Evolutionary conservation across 805 yeast genomes (phyloP).

Genomic region (Priceomyces melissophilus): DNA sequence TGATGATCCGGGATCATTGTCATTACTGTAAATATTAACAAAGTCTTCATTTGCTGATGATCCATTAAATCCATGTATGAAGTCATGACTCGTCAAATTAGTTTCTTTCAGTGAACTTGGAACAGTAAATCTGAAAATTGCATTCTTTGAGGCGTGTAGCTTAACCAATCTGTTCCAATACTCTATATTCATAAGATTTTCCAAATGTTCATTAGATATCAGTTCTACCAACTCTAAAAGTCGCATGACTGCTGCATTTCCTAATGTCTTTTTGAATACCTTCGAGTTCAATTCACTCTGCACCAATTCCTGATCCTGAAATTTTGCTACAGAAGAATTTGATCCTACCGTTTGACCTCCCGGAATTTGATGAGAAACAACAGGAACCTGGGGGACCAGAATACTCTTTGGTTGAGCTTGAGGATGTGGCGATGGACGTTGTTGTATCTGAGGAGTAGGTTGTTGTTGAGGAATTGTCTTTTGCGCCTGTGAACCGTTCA

Average conservation of each 20-base stretch:
- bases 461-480: slow-evolving; percentile 23
- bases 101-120: slow-evolving; percentile 11
- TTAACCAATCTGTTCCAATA: slow-evolving; percentile 37
- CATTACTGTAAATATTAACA: slow-evolving; percentile 11
- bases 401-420: slow-evolving; percentile 4
- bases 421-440: slow-evolving; percentile 9
- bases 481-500: slow-evolving; percentile 11
- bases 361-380: slow-evolving; percentile 6
- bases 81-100: slow-evolving; percentile 4
- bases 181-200: slow-evolving; percentile 24
- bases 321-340: background rate
- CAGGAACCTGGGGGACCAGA: slow-evolving; percentile 1
- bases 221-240: slow-evolving; percentile 38
- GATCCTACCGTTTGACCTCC: slow-evolving; percentile 2
- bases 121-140: slow-evolving; percentile 27
- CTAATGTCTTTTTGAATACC: slow-evolving; percentile 36
- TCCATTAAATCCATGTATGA: slow-evolving; percentile 3
- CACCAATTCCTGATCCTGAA: slow-evolving; percentile 13
- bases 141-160: slow-evolving; percentile 29
- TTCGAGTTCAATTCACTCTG: slow-evolving; percentile 31
- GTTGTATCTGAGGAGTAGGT: slow-evolving; percentile 18
- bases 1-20: slow-evolving; percentile 36
- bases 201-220: slow-evolving; percentile 30
- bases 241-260: slow-evolving; percentile 41
- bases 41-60: background rate